Evolutionary conservation across 2,329 filamentous ascomycete genomes (phyloP), one percentile per base, ranked within the genome.

Genomic region (Fusarium begoniae): DNA sequence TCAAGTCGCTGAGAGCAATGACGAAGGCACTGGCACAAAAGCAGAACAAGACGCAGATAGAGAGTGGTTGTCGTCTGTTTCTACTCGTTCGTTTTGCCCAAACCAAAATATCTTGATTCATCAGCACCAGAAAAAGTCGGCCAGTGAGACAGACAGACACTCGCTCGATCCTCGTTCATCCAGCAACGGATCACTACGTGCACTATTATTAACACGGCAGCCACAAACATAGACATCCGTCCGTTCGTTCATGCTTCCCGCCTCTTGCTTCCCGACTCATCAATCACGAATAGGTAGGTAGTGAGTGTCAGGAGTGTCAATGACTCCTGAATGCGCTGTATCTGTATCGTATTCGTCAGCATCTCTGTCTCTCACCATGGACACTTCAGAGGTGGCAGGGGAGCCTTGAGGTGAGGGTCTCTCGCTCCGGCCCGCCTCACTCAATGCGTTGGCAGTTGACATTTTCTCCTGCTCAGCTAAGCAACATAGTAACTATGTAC

Each of bases 11-110:
- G 66, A 72, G 61, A 48, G 71, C 57, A 72, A 68, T 74, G 67
- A 74, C 71, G 66, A 63, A 72, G 67, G 50, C 56, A 61, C 62
- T 72, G 70, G 58, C 70, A 73, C 71, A 70, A 64, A 73, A 74
- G 55, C 48, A 72, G 62, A 74, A 74, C 57, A 55, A 68, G 48
- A 54, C 58, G 66, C 71, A 74, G 70, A 64, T 54, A 50, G 37
- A 72, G 44, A 68, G 58, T 57, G 48, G 59, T 20, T 50, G 56
- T 44, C 57, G 53, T 48, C 43, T 53, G 53, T 60, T 57, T 69
- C 44, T 45, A 57, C 70, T 73, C 66, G 70, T 48, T 63, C 47
- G 40, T 61, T 64, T 44, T 30, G 41, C 51, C 47, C 44, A 51
- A 35, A 43, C 47, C 44, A 51, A 41, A 43, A 37, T 58, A 63